phyloP scores from a whole-genome alignment of 148 eudicot species.

The Polygonum maritimum region DNA sequence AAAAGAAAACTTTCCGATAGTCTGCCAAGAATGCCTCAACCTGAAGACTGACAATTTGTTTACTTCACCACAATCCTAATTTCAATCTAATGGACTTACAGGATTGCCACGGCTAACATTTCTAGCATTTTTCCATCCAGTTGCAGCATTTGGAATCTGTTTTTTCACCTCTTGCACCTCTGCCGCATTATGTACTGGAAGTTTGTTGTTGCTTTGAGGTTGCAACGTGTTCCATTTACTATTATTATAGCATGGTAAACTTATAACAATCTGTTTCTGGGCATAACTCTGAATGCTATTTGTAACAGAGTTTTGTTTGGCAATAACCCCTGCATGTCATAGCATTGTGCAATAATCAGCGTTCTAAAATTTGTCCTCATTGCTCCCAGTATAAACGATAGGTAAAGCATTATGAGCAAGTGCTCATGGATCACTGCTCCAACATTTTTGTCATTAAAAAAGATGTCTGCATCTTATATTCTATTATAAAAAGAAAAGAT shows the following conservation, averaged over 20 bases:
- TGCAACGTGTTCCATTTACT: slow-evolving; percentile 17
- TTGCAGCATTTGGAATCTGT: slow-evolving; percentile 6
- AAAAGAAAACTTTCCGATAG: background rate
- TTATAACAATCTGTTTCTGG: slow-evolving; percentile 25
- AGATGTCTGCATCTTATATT: background rate
- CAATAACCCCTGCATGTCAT: slow-evolving; percentile 20
- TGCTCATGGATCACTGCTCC: background rate
- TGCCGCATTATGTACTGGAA: slow-evolving; percentile 11
- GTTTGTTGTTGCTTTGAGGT: slow-evolving; percentile 16
- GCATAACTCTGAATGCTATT: slow-evolving; percentile 2
- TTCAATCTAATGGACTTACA: background rate
- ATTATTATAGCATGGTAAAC: slow-evolving; percentile 30
- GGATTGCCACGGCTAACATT: background rate
- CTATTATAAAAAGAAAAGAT: background rate
- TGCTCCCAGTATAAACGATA: background rate
- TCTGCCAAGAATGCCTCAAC: slow-evolving; percentile 6
- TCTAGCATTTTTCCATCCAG: slow-evolving; percentile 10
- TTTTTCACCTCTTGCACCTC: slow-evolving; percentile 15
- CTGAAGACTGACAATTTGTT: background rate
- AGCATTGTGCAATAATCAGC: slow-evolving; percentile 1
- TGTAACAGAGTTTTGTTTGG: slow-evolving; percentile 14
- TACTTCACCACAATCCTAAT: background rate
- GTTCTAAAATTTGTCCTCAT: background rate
- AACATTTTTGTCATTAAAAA: background rate
- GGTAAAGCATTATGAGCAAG: background rate